Conservation (phyloP, 495 filamentous ascomycete species). For the Aspergillus homomorphus region DNA sequence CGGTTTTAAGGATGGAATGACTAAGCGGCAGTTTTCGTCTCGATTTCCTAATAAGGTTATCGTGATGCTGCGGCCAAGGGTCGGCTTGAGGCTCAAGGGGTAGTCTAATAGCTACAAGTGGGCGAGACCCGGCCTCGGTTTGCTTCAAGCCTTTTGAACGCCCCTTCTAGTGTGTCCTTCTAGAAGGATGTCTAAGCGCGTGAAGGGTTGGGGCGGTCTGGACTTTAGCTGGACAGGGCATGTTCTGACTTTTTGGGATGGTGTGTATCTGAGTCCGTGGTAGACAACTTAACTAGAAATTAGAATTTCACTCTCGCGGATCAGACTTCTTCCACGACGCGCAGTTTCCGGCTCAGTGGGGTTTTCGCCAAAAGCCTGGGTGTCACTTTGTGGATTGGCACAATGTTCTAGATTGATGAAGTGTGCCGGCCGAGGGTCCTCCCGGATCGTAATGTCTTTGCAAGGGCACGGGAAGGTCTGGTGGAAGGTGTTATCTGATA, state of each 20-base stretch:
- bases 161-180: background rate
- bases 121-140: background rate
- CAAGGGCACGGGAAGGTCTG: background rate
- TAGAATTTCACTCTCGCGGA: background rate
- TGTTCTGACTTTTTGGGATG: background rate
- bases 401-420: background rate
- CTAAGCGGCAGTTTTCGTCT: conserved; percentile 3
- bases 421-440: background rate
- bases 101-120: background rate
- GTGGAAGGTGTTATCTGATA: background rate
- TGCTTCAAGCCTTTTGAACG: background rate
- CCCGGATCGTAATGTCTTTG: background rate
- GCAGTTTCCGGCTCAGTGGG: background rate
- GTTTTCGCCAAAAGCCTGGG: background rate
- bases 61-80: background rate
- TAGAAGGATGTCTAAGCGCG: background rate
- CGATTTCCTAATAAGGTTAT: conserved; percentile 7
- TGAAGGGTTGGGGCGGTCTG: background rate
- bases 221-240: background rate
- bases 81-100: background rate
- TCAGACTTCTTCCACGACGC: background rate
- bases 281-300: background rate
- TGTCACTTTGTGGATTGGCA: background rate
- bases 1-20: no score
- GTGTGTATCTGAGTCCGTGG: background rate